A percentile compares a stretch with the other conserved stretches of the same genome.
These are phyloP conservation scores for Boletellus sp. DNA, from an alignment of 768 basidiomycete species.

Conservation along the genomic window DNA sequence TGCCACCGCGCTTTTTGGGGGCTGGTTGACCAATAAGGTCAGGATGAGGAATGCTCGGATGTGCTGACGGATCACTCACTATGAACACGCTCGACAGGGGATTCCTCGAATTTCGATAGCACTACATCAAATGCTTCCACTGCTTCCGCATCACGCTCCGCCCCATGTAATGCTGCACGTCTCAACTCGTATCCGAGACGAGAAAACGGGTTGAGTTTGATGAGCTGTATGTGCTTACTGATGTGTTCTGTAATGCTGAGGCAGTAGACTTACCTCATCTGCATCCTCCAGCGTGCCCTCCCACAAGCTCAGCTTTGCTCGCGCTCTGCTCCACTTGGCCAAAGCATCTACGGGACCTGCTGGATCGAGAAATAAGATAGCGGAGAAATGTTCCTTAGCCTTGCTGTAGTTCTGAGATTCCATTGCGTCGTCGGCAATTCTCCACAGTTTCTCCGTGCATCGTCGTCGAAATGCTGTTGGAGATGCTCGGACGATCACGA, in stretches of 20 bases:
- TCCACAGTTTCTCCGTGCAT: neutral
- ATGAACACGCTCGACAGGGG: neutral
- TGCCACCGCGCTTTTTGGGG: too few relatives aligned
- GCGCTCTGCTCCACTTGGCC: neutral
- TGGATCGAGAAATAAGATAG: neutral
- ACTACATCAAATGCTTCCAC: neutral
- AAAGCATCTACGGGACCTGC: neutral
- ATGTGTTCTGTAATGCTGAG: neutral
- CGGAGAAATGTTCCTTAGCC: neutral
- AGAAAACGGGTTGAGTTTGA: neutral
- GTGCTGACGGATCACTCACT: neutral
- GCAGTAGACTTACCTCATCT: conserved; percentile 1
- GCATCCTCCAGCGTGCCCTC: conserved; percentile 13
- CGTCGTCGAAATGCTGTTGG: neutral
- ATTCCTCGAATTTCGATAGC: neutral
- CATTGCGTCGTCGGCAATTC: neutral
- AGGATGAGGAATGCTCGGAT: too few relatives aligned
- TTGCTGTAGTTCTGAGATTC: neutral
- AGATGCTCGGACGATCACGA: neutral
- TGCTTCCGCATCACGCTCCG: neutral
- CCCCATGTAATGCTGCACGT: neutral
- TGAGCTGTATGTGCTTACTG: neutral
- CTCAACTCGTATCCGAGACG: neutral
- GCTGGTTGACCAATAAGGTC: too few relatives aligned
- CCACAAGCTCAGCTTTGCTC: too few relatives aligned